A percentile compares a stretch with the other conserved stretches of the same genome.
Conservation (phyloP, 352 stramenopile species). For the Phytophthora citricola region DNA sequence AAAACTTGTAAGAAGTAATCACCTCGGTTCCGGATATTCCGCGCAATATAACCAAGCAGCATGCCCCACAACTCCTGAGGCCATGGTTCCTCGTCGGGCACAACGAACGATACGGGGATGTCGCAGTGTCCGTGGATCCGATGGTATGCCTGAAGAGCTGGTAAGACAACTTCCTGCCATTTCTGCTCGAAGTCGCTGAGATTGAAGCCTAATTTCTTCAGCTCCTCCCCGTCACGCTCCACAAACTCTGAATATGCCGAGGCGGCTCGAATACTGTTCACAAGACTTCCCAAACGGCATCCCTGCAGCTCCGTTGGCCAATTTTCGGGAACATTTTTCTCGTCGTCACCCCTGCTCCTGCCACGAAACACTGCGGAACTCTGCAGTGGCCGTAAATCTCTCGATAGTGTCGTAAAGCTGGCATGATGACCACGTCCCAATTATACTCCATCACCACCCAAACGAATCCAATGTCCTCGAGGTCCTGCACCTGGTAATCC, state of each 20-base stretch:
- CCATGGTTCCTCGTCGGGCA: conserved; percentile 48
- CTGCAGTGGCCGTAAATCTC: conserved; percentile 48
- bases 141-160: conserved; percentile 52
- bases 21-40: conserved; percentile 57
- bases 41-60: conserved; percentile 60
- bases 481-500: conserved; percentile 38
- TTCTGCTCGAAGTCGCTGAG: conserved; percentile 53
- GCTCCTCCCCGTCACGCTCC: conserved; percentile 37
- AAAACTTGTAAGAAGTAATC: conserved; percentile 60
- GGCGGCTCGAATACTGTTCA: conserved; percentile 55
- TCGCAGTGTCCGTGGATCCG: conserved; percentile 50
- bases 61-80: conserved; percentile 40
- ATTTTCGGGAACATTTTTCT: conserved; percentile 5
- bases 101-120: conserved; percentile 46
- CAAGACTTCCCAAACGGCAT: conserved; percentile 49
- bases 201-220: conserved; percentile 57
- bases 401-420: conserved; percentile 41
- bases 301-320: conserved; percentile 42
- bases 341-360: conserved; percentile 24
- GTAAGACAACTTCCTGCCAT: conserved; percentile 62
- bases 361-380: conserved; percentile 50
- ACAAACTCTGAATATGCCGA: conserved; percentile 42
- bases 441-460: conserved; percentile 46
- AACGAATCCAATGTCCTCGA: conserved; percentile 48
- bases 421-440: conserved; percentile 50